phyloP scores from a whole-genome alignment of 129 eudicot genomes.

The Artemisia annua region DNA sequence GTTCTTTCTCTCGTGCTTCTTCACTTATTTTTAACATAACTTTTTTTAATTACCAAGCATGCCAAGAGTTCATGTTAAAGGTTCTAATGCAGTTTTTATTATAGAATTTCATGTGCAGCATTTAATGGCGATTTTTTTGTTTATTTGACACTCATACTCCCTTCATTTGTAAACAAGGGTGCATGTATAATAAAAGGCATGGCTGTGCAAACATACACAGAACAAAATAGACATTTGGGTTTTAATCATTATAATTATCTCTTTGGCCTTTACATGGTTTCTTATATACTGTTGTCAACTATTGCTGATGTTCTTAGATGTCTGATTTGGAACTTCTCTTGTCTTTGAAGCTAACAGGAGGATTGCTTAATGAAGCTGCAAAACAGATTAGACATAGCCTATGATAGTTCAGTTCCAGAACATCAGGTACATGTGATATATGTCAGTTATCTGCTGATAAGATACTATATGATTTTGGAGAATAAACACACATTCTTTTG shows the following conservation, averaged over 20 bases:
- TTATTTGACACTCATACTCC: no score
- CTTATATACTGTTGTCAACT: background rate
- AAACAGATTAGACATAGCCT: slow-evolving; percentile 69
- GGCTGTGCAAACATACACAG: slow-evolving; percentile 7
- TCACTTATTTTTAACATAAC: background rate
- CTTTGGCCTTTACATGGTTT: slow-evolving; percentile 4
- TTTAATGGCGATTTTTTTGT: no score
- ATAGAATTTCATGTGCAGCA: no score
- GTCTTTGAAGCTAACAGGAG: slow-evolving; percentile 49
- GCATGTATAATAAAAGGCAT: background rate
- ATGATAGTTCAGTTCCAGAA: slow-evolving; percentile 73
- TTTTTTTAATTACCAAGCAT: no score
- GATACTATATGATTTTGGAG: background rate
- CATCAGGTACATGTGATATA: slow-evolving; percentile 64
- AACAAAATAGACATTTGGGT: slow-evolving; percentile 2
- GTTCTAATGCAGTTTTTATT: no score
- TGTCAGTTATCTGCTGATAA: background rate
- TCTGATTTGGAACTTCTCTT: slow-evolving; percentile 18
- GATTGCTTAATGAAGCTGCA: slow-evolving; percentile 72
- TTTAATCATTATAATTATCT: background rate
- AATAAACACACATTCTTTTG: background rate
- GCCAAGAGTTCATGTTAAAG: no score
- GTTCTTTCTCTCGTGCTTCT: slow-evolving; percentile 5
- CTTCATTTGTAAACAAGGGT: no score
- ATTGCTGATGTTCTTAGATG: background rate